phyloP scores from a whole-genome alignment of 371 early-diverging fungal genomes.

The Haplosporangium sp. region DNA sequence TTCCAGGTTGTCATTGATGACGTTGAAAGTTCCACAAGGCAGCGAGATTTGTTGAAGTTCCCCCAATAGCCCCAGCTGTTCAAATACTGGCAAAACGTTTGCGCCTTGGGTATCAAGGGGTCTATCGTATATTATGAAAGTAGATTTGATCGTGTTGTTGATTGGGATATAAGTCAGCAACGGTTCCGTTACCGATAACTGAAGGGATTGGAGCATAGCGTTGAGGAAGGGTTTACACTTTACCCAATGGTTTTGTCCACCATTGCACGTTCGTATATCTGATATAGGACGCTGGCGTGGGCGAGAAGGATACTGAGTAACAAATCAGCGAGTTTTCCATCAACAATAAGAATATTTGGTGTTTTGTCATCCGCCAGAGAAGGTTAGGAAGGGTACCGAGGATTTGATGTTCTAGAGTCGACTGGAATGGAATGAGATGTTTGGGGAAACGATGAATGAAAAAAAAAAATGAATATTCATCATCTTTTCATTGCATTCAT shows the following conservation, averaged over 20 bases:
- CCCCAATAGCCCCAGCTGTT: constrained; percentile 13
- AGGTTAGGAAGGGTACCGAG: background rate
- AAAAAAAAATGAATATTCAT: too few relatives aligned
- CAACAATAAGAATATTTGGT: constrained; percentile 11
- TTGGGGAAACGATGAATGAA: too few relatives aligned
- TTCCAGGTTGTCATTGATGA: background rate
- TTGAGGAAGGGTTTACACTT: background rate
- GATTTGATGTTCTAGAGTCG: too few relatives aligned
- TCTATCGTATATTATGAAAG: background rate
- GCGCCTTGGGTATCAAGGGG: constrained; percentile 6
- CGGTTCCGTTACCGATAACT: background rate
- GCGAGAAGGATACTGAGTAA: constrained; percentile 12
- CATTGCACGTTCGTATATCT: constrained; percentile 6
- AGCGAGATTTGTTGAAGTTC: constrained; percentile 8
- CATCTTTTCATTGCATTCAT: too few relatives aligned
- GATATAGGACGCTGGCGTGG: constrained; percentile 2
- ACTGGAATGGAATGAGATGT: too few relatives aligned
- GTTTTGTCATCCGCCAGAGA: constrained; percentile 1
- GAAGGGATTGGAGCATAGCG: too few relatives aligned
- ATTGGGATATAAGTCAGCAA: background rate
- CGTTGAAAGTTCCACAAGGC: background rate
- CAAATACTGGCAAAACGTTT: constrained; percentile 10
- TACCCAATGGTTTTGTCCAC: constrained; percentile 14
- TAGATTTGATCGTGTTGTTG: background rate
- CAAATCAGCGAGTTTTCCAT: constrained; percentile 11